These are phyloP conservation scores for Bidens hawaiensis DNA, from an alignment of 140 eudicot genomes.

Conservation along the genomic window DNA sequence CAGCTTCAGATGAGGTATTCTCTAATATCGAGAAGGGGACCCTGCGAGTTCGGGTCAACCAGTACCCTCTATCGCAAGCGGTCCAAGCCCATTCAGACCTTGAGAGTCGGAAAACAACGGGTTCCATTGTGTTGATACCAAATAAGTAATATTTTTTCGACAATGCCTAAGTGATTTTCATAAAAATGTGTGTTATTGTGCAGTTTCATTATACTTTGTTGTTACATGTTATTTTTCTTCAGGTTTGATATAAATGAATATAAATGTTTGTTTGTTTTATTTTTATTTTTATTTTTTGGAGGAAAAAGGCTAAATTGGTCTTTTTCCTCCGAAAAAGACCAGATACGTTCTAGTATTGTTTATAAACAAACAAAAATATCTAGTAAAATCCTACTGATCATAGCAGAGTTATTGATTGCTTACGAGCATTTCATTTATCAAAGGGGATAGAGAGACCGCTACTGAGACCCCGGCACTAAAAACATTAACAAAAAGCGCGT, in stretches of 20 bases:
- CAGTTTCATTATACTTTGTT: neutral
- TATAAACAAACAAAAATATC: too few species aligned
- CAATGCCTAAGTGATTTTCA: neutral
- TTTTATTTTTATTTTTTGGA: too few species aligned
- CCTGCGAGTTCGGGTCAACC: neutral
- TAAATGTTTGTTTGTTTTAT: neutral
- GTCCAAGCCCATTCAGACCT: conserved; percentile 54
- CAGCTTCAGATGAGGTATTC: conserved; percentile 21
- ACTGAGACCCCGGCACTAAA: too few species aligned
- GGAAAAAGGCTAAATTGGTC: too few species aligned
- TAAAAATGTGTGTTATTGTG: neutral
- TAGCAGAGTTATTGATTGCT: too few species aligned
- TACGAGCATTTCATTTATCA: too few species aligned
- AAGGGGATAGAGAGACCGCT: too few species aligned
- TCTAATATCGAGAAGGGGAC: conserved; percentile 9
- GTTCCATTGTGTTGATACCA: conserved; percentile 53
- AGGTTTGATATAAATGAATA: neutral
- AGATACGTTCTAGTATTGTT: too few species aligned
- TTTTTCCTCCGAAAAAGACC: too few species aligned
- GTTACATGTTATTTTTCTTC: neutral
- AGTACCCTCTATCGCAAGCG: conserved; percentile 49
- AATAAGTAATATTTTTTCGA: neutral
- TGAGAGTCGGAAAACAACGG: conserved; percentile 43
- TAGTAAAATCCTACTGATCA: too few species aligned
- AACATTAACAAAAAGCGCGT: too few species aligned